Evolutionary conservation across 768 basidiomycete genomes (phyloP).

Genomic region (Hortiboletus flavorubellus): DNA sequence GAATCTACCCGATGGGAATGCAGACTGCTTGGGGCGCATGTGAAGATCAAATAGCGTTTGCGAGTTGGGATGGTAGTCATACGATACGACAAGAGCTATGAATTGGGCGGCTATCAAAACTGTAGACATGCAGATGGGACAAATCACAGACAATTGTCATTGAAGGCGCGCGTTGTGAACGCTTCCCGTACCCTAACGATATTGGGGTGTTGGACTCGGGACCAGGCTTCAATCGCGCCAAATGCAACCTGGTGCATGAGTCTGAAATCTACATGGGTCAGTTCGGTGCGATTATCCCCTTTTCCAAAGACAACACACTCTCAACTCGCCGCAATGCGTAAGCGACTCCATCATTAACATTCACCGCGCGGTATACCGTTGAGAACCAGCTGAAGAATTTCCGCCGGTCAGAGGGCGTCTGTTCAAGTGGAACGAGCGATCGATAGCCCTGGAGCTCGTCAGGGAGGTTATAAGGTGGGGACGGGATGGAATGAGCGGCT

Average conservation of each 20-base stretch:
- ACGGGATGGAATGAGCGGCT: slow-evolving; percentile 34
- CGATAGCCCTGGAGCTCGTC: slow-evolving; percentile 91
- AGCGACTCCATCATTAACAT: slow-evolving; percentile 67
- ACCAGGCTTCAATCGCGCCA: slow-evolving; percentile 80
- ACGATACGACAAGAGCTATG: slow-evolving; percentile 85
- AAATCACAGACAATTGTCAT: slow-evolving; percentile 73
- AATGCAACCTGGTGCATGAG: slow-evolving; percentile 82
- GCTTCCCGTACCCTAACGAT: slow-evolving; percentile 85
- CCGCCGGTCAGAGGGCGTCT: slow-evolving; percentile 52
- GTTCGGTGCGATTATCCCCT: background rate
- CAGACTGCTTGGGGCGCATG: slow-evolving; percentile 52
- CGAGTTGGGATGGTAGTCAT: slow-evolving; percentile 83
- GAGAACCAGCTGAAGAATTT: slow-evolving; percentile 81
- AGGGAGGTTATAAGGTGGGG: slow-evolving; percentile 59
- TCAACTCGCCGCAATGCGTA: slow-evolving; percentile 85
- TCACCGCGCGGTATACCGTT: slow-evolving; percentile 79
- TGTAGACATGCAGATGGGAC: background rate
- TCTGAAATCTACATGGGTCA: slow-evolving; percentile 63
- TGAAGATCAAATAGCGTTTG: slow-evolving; percentile 80
- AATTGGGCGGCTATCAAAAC: slow-evolving; percentile 8
- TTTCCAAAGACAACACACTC: slow-evolving; percentile 45
- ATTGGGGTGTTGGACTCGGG: slow-evolving; percentile 76
- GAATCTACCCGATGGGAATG: slow-evolving; percentile 35
- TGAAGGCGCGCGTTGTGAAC: slow-evolving; percentile 91
- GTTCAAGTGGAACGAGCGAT: slow-evolving; percentile 77